phyloP scores from a whole-genome alignment of 2,329 filamentous ascomycete species.

The Bisporella sp. region DNA sequence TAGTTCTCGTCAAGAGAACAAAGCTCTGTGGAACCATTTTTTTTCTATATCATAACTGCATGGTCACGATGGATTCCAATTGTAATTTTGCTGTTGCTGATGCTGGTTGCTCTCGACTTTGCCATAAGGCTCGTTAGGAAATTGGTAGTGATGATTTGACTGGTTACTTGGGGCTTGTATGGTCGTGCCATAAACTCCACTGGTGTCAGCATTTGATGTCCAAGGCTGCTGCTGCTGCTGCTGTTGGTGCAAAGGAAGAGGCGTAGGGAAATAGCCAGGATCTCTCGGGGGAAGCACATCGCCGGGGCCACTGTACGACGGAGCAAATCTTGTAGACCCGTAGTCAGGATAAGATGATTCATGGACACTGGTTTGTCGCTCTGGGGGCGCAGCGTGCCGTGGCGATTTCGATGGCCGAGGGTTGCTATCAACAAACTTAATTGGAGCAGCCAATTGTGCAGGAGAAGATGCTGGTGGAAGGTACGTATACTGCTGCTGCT shows the following conservation, averaged over 20 bases:
- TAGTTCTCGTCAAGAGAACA: too few relatives aligned
- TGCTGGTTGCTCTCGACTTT: slow-evolving; percentile 18
- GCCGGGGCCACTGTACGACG: slow-evolving; percentile 12
- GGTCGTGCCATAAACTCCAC: slow-evolving; percentile 16
- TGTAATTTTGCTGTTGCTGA: slow-evolving; percentile 20
- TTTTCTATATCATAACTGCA: too few relatives aligned
- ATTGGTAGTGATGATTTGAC: slow-evolving; percentile 23
- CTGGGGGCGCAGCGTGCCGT: slow-evolving; percentile 21
- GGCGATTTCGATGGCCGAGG: slow-evolving; percentile 27
- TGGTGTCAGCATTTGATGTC: slow-evolving; percentile 17
- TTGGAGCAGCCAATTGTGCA: slow-evolving; percentile 6
- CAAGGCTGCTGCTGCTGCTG: slow-evolving; percentile 10
- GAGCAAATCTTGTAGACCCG: slow-evolving; percentile 14
- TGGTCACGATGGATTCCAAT: slow-evolving; percentile 19
- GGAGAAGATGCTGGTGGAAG: slow-evolving; percentile 9
- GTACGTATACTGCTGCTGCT: slow-evolving; percentile 14
- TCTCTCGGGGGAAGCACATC: slow-evolving; percentile 15
- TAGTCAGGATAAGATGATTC: slow-evolving; percentile 17
- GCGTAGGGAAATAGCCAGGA: slow-evolving; percentile 18
- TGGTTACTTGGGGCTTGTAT: slow-evolving; percentile 8
- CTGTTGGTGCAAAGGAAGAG: slow-evolving; percentile 9
- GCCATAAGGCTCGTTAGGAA: slow-evolving; percentile 14
- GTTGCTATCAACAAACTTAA: slow-evolving; percentile 24
- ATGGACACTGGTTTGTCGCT: slow-evolving; percentile 11
- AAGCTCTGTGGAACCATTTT: too few relatives aligned